Percentiles rank a stretch among this genome's conserved stretches.
Conservation (phyloP, 2,329 filamentous ascomycete genomes). For the Monilinia fructigena region DNA sequence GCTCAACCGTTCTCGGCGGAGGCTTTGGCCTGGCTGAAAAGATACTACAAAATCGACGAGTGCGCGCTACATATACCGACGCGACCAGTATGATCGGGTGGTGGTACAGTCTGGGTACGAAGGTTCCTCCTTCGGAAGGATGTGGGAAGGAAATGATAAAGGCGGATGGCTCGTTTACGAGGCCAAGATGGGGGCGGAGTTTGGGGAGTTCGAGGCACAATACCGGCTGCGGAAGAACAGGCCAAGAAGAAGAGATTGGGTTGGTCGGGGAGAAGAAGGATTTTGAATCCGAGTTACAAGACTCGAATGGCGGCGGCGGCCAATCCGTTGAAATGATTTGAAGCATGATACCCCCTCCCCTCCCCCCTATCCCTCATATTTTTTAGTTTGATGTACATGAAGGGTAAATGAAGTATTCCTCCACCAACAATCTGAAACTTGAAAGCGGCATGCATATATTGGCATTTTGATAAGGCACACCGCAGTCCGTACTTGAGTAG, state of each 20-base stretch:
- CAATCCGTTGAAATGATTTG: slow-evolving; percentile 36
- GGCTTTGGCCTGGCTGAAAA: slow-evolving; percentile 76
- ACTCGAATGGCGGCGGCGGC: slow-evolving; percentile 46
- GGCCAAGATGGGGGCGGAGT: slow-evolving; percentile 85
- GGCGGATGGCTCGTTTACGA: slow-evolving; percentile 80
- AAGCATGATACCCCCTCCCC: not conserved
- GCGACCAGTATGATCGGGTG: slow-evolving; percentile 89
- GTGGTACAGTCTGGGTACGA: slow-evolving; percentile 80
- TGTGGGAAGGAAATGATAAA: slow-evolving; percentile 89
- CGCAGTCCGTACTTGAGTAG: no score
- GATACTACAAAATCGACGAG: slow-evolving; percentile 68
- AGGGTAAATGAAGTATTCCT: not conserved
- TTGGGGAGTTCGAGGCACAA: slow-evolving; percentile 63
- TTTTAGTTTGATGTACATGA: not conserved
- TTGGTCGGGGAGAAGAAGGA: slow-evolving; percentile 65
- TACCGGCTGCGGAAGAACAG: slow-evolving; percentile 66
- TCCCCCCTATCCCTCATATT: no score
- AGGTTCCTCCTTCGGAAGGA: slow-evolving; percentile 66
- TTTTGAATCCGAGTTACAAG: slow-evolving; percentile 86
- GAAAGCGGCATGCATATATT: no score
- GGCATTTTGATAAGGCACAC: no score
- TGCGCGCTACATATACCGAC: slow-evolving; percentile 79
- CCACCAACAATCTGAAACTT: no score
- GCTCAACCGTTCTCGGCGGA: slow-evolving; percentile 82
- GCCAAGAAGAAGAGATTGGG: slow-evolving; percentile 66